Conservation (phyloP, 192 early-diverging fungal species). For the Physocladia obscura region DNA sequence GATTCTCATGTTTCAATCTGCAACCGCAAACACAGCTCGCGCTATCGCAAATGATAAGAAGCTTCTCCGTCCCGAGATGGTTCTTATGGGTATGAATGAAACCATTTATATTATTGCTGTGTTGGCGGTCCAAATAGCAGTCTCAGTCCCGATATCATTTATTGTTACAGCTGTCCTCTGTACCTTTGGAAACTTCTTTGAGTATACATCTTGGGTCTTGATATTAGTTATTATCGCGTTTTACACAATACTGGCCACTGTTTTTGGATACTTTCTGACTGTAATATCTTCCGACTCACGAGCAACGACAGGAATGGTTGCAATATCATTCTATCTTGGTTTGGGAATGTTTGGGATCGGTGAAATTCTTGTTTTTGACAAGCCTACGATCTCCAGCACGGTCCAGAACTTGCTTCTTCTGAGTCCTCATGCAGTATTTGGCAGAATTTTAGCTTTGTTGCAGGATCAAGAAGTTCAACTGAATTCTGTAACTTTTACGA, state of each 20-base stretch:
- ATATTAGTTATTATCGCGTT: neutral
- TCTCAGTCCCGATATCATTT: neutral
- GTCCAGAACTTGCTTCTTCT: neutral
- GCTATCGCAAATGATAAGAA: neutral
- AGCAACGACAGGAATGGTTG: neutral
- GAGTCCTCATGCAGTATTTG: neutral
- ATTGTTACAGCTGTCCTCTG: neutral
- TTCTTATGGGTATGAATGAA: constrained; percentile 13
- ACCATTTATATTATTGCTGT: neutral
- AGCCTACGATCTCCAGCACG: neutral
- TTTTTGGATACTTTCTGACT: neutral
- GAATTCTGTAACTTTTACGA: neutral
- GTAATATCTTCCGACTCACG: neutral
- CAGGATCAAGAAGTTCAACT: neutral
- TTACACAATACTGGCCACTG: neutral
- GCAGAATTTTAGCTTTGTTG: neutral
- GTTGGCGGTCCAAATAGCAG: neutral
- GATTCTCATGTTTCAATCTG: constrained; percentile 1
- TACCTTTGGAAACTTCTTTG: neutral
- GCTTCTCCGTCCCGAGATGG: neutral
- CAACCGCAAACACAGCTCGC: neutral
- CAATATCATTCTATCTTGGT: neutral
- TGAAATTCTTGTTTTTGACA: neutral
- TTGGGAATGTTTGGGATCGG: neutral
- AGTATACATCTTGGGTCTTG: neutral